Evolutionary conservation across 129 eudicot species (phyloP).

Genomic region (Lonicera japonica): DNA sequence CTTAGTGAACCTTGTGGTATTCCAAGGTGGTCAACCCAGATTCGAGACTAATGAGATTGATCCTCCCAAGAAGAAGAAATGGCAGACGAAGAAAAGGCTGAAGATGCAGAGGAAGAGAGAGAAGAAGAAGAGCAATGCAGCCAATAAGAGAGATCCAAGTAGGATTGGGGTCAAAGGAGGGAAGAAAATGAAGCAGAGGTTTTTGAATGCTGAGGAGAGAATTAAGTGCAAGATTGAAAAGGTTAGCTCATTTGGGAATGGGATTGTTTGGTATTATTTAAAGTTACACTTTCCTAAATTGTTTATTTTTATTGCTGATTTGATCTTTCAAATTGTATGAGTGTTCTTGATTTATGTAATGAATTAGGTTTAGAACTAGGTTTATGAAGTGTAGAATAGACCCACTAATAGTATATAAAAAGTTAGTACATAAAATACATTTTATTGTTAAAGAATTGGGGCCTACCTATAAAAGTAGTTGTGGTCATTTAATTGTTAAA

Average conservation of each 20-base stretch:
- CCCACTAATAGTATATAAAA: too few species aligned
- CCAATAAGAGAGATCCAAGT: constrained; percentile 52
- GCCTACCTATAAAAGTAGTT: too few species aligned
- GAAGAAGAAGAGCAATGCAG: constrained; percentile 44
- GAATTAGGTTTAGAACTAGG: too few species aligned
- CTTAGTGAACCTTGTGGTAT: constrained; percentile 38
- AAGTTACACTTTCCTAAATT: too few species aligned
- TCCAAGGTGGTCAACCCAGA: constrained; percentile 38
- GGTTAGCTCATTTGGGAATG: constrained; percentile 11
- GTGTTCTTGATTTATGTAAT: too few species aligned
- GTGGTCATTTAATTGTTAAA: too few species aligned
- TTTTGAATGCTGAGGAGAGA: constrained; percentile 49
- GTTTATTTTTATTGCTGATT: too few species aligned
- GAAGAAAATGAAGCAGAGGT: constrained; percentile 40
- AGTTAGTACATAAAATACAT: too few species aligned
- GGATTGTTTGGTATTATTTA: too few species aligned
- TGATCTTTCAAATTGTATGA: too few species aligned
- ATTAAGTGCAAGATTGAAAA: constrained; percentile 45
- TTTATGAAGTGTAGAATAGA: too few species aligned
- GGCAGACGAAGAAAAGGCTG: constrained; percentile 49
- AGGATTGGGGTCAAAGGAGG: constrained; percentile 36
- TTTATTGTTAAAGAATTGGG: too few species aligned
- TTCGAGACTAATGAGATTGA: constrained; percentile 46
- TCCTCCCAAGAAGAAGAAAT: constrained; percentile 51
- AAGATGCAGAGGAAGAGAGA: constrained; percentile 40